A percentile compares a stretch with the other conserved stretches of the same genome.
Evolutionary conservation across 2,329 filamentous ascomycete species (phyloP).

Genomic region (Helotiales sp.): DNA sequence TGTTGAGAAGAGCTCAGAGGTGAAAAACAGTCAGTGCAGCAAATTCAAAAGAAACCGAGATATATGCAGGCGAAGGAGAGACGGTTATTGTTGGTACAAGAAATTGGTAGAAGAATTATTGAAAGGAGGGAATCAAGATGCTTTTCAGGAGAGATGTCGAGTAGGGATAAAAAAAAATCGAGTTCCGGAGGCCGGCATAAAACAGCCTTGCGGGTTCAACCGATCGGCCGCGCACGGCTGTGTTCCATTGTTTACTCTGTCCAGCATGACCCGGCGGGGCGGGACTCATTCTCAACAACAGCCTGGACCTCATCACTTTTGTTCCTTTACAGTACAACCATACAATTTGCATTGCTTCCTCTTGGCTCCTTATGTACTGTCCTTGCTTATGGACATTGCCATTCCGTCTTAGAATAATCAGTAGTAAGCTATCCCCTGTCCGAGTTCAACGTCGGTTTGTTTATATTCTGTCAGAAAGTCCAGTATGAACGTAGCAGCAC

Average conservation of each 20-base stretch:
- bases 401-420: not conserved
- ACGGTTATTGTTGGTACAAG: slow-evolving; percentile 16
- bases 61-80: slow-evolving; percentile 27
- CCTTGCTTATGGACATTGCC: slow-evolving; percentile 18
- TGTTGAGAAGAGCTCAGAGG: slow-evolving; percentile 32
- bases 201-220: slow-evolving; percentile 13
- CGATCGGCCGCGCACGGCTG: slow-evolving; percentile 3
- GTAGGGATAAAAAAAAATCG: slow-evolving; percentile 20
- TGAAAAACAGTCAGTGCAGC: slow-evolving; percentile 25
- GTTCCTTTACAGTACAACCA: not conserved
- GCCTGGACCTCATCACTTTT: slow-evolving; percentile 8
- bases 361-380: slow-evolving; percentile 1
- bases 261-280: not conserved
- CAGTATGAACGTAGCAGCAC: slow-evolving; percentile 20
- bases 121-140: slow-evolving; percentile 19
- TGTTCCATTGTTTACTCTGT: slow-evolving; percentile 16
- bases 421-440: not conserved
- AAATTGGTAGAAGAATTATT: slow-evolving; percentile 23
- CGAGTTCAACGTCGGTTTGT: not conserved
- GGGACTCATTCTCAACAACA: slow-evolving; percentile 1
- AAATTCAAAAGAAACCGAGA: slow-evolving; percentile 18
- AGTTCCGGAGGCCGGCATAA: slow-evolving; percentile 7
- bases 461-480: slow-evolving; percentile 13
- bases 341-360: slow-evolving; percentile 5
- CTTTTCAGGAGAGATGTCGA: slow-evolving; percentile 17